Evolutionary conservation across 352 stramenopile genomes (phyloP).

Genomic region (Globisporangium takayamanum): DNA sequence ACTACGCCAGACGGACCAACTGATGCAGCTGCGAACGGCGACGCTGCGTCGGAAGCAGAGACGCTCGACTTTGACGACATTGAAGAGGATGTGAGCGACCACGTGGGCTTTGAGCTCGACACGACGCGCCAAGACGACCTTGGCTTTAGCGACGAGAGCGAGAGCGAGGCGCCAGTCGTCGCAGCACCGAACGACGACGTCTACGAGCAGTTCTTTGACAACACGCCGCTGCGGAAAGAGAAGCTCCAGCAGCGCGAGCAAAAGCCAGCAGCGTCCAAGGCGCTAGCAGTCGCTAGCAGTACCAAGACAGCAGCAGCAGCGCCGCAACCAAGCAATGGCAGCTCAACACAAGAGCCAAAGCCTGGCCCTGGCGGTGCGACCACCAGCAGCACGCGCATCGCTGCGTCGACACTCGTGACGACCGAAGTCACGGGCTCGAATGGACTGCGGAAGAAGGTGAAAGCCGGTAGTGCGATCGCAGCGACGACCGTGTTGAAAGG

Average conservation of each 20-base stretch:
- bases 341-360: no score
- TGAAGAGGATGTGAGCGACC: not conserved
- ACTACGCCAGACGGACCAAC: not conserved
- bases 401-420: not conserved
- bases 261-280: not conserved
- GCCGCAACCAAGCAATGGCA: not conserved
- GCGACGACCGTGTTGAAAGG: slow-evolving; percentile 32
- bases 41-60: slow-evolving; percentile 10
- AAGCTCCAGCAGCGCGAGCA: slow-evolving; percentile 9
- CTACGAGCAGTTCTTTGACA: slow-evolving; percentile 14
- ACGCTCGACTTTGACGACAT: slow-evolving; percentile 11
- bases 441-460: slow-evolving; percentile 27
- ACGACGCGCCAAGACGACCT: slow-evolving; percentile 8
- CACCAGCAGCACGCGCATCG: not conserved
- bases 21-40: not conserved
- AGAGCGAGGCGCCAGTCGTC: slow-evolving; percentile 1
- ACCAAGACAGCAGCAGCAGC: not conserved
- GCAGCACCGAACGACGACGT: slow-evolving; percentile 9
- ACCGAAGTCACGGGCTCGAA: slow-evolving; percentile 28
- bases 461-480: slow-evolving; percentile 12
- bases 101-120: slow-evolving; percentile 1
- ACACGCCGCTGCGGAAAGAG: slow-evolving; percentile 9
- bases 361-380: not conserved
- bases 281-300: not conserved
- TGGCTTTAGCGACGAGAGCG: slow-evolving; percentile 15